Percentiles rank a stretch among this genome's conserved stretches.
Evolutionary conservation across 257 asterid species (phyloP).

Genomic region (Nicotiana knightiana): DNA sequence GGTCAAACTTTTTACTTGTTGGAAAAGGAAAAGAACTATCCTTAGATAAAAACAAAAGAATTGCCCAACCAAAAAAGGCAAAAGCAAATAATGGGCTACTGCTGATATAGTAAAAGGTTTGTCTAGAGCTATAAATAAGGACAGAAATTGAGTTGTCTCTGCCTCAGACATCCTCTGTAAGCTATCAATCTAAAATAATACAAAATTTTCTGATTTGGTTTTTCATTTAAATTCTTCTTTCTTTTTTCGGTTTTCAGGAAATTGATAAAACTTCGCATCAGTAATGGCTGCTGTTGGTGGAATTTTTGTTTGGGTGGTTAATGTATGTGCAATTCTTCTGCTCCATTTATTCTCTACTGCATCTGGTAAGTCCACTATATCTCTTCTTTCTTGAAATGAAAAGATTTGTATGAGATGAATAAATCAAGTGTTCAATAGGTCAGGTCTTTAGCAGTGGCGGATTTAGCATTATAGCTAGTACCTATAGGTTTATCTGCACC

Average conservation of each 20-base stretch:
- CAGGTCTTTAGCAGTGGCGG: too few species aligned
- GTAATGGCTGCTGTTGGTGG: background rate
- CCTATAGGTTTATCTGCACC: too few species aligned
- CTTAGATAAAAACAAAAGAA: background rate
- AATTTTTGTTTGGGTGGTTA: background rate
- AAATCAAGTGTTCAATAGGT: too few species aligned
- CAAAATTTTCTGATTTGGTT: background rate
- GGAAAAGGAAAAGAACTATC: background rate
- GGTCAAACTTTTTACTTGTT: background rate
- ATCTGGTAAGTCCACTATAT: background rate
- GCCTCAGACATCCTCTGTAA: background rate
- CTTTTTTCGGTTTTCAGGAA: background rate
- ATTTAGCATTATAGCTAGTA: too few species aligned
- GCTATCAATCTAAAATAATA: background rate
- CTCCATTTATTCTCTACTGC: background rate
- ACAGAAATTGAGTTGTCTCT: background rate
- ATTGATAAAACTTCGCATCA: background rate
- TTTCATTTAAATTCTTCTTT: background rate
- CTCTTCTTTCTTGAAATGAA: too few species aligned
- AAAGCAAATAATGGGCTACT: background rate
- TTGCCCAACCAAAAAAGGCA: background rate
- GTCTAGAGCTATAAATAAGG: background rate
- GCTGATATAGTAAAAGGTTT: background rate
- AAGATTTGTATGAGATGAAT: too few species aligned
- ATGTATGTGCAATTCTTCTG: background rate